Percentiles rank a stretch among this genome's conserved stretches.
Evolutionary conservation across 345 rosid species (phyloP).

Genomic region (Cardamine resedifolia): DNA sequence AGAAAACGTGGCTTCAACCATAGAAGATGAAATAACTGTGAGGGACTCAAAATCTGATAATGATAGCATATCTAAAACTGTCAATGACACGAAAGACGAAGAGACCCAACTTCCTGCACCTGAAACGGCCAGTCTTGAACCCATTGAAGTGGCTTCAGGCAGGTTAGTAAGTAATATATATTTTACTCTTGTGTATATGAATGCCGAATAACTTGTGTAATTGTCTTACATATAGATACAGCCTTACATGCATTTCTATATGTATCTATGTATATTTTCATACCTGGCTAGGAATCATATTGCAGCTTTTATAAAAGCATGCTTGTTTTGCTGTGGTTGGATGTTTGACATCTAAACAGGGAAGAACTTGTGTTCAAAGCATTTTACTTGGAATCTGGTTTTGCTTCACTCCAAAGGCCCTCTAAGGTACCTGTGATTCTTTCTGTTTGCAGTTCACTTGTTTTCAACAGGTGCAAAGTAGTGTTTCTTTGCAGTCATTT

Average conservation of each 20-base stretch:
- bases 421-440: constrained; percentile 48
- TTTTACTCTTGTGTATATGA: not conserved
- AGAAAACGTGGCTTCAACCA: constrained; percentile 26
- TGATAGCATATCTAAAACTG: constrained; percentile 19
- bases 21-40: constrained; percentile 25
- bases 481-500: not conserved
- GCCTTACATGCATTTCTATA: not conserved
- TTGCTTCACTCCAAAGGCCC: constrained; percentile 55
- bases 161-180: constrained; percentile 26
- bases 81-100: constrained; percentile 4
- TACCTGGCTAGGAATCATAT: constrained; percentile 7
- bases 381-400: constrained; percentile 57
- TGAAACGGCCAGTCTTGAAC: constrained; percentile 3
- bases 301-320: constrained; percentile 5
- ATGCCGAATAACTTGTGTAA: not conserved
- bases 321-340: constrained; percentile 20
- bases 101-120: constrained; percentile 14
- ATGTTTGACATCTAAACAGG: constrained; percentile 44
- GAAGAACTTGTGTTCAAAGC: constrained; percentile 43
- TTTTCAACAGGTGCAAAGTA: not conserved
- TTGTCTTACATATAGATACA: not conserved
- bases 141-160: constrained; percentile 13
- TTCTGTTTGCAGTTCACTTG: constrained; percentile 6
- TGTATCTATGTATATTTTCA: not conserved
- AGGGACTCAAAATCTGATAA: constrained; percentile 14